Base-by-base conservation (phyloP, 2,329 filamentous ascomycete genomes). In the Cladobotryum protrusum region DNA sequence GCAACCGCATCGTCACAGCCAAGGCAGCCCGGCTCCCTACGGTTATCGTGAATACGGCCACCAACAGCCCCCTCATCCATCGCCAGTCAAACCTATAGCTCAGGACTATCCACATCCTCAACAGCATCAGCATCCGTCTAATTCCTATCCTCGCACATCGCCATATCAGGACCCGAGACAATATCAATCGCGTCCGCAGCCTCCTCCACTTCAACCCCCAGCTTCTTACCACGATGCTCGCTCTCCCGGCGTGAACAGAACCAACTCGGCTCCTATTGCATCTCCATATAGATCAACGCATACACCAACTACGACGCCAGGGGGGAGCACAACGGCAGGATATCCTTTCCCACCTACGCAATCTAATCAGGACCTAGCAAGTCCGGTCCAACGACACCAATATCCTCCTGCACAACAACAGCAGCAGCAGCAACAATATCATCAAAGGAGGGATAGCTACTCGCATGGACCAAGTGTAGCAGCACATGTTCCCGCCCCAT, bases 351-450 rank as follows among this genome's bases (percentile, higher is more conserved):
- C 77, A 24, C 65, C 69, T 18, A 60, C 67, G 20, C 72, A 71
- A 33, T 63, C 65, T 34, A 61, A 70, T 24, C 69, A 71, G 33
- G 69, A 72, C 48, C 65, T 73, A 32, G 64, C 67, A 20, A 81
- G 77, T 57, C 77, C 77, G 18, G 68, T 72, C 50, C 74, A 77
- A 62, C 73, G 74, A 41, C 74, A 77, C 52, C 76, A 75, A 55
- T 78, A 78, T 57, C 72, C 73, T 13, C 71, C 75, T 29, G 56
- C 67, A 18, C 64, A 63, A 39, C n/a, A n/a, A n/a, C n/a, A n/a
- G n/a, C n/a, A n/a, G n/a, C n/a, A n/a, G n/a, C n/a, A n/a, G n/a
- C n/a, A n/a, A n/a, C 69, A 68, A 53, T 63, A 64, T 40, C 74
- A 74, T 47, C 66, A 72, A 42, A 67, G 67, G 43, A 67, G 72